Conservation (phyloP, 2,329 filamentous ascomycete genomes). For the Helotiales sp. region DNA sequence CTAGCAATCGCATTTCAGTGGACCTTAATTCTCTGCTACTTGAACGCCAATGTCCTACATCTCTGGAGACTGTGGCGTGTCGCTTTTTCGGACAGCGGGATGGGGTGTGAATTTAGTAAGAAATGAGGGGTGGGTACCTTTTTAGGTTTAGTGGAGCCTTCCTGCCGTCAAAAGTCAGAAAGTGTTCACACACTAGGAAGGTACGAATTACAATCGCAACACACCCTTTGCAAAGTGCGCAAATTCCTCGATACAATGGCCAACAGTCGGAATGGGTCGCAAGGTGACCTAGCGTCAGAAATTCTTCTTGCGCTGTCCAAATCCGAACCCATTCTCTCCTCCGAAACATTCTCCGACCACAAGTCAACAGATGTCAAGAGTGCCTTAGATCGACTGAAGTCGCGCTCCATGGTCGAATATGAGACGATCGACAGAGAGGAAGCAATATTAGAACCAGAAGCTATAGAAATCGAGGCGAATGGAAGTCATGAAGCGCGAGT, state of each 20-base stretch:
- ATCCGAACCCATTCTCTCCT: conserved; percentile 65
- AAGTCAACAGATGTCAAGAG: conserved; percentile 76
- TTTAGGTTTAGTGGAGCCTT: too few relatives aligned
- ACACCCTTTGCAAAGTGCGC: conserved; percentile 18
- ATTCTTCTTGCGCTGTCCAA: conserved; percentile 67
- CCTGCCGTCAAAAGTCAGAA: too few relatives aligned
- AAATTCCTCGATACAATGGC: conserved; percentile 40
- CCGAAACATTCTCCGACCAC: conserved; percentile 66
- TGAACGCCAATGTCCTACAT: too few relatives aligned
- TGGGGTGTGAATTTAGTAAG: too few relatives aligned
- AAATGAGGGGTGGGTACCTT: too few relatives aligned
- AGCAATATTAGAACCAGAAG: conserved; percentile 73
- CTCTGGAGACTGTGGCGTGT: too few relatives aligned
- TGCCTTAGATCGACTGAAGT: conserved; percentile 81
- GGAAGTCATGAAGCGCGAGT: conserved; percentile 83
- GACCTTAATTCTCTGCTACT: too few relatives aligned
- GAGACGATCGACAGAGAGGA: conserved; percentile 80
- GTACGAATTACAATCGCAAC: not conserved
- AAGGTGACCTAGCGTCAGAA: conserved; percentile 58
- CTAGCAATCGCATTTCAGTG: too few relatives aligned
- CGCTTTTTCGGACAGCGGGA: too few relatives aligned
- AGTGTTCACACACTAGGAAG: not conserved
- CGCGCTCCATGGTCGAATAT: conserved; percentile 84
- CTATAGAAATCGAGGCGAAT: conserved; percentile 68
- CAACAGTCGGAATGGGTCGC: conserved; percentile 40